These are phyloP conservation scores for Hibiscus syriacus DNA, from an alignment of 345 rosid genomes.

Conservation along the genomic window DNA sequence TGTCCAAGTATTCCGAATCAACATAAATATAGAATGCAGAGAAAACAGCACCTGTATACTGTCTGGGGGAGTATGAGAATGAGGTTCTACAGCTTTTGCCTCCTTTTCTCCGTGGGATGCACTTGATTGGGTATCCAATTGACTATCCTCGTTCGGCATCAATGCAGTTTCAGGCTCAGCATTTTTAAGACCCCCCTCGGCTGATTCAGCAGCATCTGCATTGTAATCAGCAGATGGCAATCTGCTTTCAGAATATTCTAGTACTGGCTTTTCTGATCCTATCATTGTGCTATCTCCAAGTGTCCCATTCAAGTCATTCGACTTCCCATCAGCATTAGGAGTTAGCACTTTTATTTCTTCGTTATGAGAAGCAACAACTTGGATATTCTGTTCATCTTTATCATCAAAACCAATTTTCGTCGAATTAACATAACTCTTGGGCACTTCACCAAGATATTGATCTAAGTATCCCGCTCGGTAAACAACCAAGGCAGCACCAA, in stretches of 20 bases:
- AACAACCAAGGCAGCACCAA: conserved; percentile 41
- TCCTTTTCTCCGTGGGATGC: conserved; percentile 19
- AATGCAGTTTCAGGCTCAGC: conserved; percentile 24
- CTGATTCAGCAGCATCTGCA: conserved; percentile 21
- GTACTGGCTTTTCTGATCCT: too few relatives aligned
- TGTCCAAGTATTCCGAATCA: neutral
- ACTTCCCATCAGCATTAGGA: conserved; percentile 23
- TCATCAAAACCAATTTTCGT: conserved; percentile 16
- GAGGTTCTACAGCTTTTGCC: conserved; percentile 13
- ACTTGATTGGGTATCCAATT: conserved; percentile 18
- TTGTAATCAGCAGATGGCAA: conserved; percentile 23
- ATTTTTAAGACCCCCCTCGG: conserved; percentile 23
- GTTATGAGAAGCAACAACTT: conserved; percentile 18
- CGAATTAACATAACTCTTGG: conserved; percentile 19
- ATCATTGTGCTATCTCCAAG: conserved; percentile 25
- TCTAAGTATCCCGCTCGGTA: conserved; percentile 62
- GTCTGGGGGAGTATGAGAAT: conserved; percentile 9
- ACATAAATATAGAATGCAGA: neutral
- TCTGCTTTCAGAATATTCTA: conserved; percentile 16
- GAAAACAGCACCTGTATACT: conserved; percentile 31
- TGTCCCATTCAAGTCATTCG: conserved; percentile 29
- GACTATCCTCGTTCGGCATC: conserved; percentile 29
- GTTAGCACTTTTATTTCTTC: conserved; percentile 27
- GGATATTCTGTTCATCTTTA: conserved; percentile 18
- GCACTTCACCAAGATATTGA: conserved; percentile 30